Conservation (phyloP, 768 basidiomycete species). For the Dioszegia aurantiaca region DNA sequence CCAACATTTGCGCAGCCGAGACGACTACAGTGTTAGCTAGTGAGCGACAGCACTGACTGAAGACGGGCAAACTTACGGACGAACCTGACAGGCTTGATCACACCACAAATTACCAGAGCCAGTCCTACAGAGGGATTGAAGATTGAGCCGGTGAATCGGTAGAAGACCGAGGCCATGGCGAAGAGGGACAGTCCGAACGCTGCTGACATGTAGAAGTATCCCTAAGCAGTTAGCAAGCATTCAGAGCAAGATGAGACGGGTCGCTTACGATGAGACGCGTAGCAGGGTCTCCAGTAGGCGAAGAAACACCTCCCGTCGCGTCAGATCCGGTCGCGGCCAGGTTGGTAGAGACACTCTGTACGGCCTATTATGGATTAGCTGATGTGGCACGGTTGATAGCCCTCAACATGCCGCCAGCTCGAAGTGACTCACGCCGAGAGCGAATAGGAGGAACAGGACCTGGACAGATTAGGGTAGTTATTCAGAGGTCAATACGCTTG, state of each 20-base stretch:
- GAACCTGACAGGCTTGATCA: constrained; percentile 46
- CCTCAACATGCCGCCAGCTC: too few relatives aligned
- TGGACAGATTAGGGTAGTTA: neutral
- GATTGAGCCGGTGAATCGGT: constrained; percentile 47
- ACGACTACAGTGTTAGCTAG: too few relatives aligned
- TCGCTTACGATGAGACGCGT: neutral
- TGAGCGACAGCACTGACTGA: neutral
- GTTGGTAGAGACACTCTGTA: constrained; percentile 19
- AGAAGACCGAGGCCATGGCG: constrained; percentile 45
- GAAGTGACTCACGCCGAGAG: constrained; percentile 25
- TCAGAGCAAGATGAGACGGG: neutral
- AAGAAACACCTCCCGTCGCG: neutral
- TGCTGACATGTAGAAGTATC: constrained; percentile 17
- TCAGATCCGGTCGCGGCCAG: neutral
- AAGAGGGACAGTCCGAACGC: constrained; percentile 46
- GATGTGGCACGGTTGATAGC: neutral
- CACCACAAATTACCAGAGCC: constrained; percentile 42
- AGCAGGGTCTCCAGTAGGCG: neutral
- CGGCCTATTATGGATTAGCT: neutral
- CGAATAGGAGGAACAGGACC: constrained; percentile 44
- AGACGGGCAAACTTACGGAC: constrained; percentile 25
- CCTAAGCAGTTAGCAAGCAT: constrained; percentile 1
- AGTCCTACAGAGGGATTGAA: constrained; percentile 46
- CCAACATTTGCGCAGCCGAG: constrained; percentile 38
- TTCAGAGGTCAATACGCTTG: too few relatives aligned